Evolutionary conservation across 129 eudicot genomes (phyloP).

Genomic region (Chrysanthemum seticuspe): DNA sequence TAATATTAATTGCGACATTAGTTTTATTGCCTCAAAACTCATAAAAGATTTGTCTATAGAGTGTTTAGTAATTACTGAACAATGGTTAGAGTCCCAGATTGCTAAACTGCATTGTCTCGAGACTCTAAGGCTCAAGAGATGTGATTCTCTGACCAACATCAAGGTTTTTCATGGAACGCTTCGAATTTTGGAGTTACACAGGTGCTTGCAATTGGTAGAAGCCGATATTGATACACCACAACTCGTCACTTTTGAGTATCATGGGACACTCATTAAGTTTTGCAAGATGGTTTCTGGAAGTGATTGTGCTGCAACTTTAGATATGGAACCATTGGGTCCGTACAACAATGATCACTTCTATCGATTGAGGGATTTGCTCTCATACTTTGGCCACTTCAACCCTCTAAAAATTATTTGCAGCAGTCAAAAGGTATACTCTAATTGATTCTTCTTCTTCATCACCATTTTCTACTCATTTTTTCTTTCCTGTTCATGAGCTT

Average conservation of each 20-base stretch:
- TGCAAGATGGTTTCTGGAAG: conserved; percentile 21
- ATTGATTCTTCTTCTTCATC: neutral
- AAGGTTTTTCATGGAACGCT: conserved; percentile 25
- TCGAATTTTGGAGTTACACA: conserved; percentile 23
- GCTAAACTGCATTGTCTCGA: conserved; percentile 10
- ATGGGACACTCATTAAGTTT: conserved; percentile 16
- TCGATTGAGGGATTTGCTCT: conserved; percentile 30
- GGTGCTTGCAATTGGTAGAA: conserved; percentile 4
- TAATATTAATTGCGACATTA: neutral
- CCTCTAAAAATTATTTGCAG: conserved; percentile 24
- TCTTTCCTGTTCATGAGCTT: neutral
- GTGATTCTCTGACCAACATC: conserved; percentile 17
- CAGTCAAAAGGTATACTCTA: conserved; percentile 16
- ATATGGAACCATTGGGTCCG: conserved; percentile 1
- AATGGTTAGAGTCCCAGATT: conserved; percentile 29
- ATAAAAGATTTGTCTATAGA: conserved; percentile 17
- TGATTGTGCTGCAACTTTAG: conserved; percentile 15
- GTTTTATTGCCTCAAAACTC: neutral
- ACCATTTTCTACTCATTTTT: neutral
- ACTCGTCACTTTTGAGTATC: conserved; percentile 28
- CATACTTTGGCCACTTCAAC: conserved; percentile 31
- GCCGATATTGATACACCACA: conserved; percentile 31
- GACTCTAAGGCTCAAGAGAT: conserved; percentile 25
- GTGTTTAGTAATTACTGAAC: neutral
- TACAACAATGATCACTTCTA: neutral